phyloP scores from a whole-genome alignment of 192 early-diverging fungal species.

The Hyaloraphidium curvatum region DNA sequence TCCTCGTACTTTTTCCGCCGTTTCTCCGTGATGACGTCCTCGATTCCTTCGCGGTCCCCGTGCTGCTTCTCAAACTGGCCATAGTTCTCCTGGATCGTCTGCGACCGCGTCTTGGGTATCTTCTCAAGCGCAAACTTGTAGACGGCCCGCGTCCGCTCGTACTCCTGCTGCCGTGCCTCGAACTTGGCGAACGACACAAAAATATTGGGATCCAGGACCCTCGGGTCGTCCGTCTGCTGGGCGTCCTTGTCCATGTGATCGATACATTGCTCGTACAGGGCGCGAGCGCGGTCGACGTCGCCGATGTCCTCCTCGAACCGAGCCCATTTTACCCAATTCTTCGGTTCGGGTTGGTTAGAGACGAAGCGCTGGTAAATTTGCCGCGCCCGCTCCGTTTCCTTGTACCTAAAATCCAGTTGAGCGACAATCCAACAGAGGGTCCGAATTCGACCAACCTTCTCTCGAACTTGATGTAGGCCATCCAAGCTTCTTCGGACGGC shows the following conservation, averaged over 20 bases:
- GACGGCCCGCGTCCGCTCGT: constrained; percentile 83
- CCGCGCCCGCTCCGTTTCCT: constrained; percentile 62
- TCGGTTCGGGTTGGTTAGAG: constrained; percentile 69
- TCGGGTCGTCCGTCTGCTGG: constrained; percentile 34
- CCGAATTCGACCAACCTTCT: constrained; percentile 24
- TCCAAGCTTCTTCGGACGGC: constrained; percentile 79
- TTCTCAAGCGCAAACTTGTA: constrained; percentile 87
- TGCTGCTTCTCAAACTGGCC: constrained; percentile 93
- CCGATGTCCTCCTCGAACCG: constrained; percentile 81
- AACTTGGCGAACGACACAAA: constrained; percentile 95
- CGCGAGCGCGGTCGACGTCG: constrained; percentile 50
- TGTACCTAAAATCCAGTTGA: constrained; percentile 22
- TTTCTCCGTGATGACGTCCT: constrained; percentile 75
- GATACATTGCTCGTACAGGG: constrained; percentile 63
- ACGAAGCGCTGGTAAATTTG: constrained; percentile 72
- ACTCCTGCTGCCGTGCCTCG: constrained; percentile 74
- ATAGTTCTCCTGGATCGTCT: constrained; percentile 85
- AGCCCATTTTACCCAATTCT: constrained; percentile 93
- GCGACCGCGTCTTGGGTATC: constrained; percentile 51
- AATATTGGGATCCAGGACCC: constrained; percentile 68
- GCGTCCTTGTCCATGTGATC: constrained; percentile 54
- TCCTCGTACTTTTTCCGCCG: constrained; percentile 80
- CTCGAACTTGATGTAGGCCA: constrained; percentile 88
- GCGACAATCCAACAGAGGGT: background rate
- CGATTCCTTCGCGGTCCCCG: constrained; percentile 72